These are phyloP conservation scores for Theobroma cacao DNA, from an alignment of 345 rosid genomes.

Conservation along the genomic window DNA sequence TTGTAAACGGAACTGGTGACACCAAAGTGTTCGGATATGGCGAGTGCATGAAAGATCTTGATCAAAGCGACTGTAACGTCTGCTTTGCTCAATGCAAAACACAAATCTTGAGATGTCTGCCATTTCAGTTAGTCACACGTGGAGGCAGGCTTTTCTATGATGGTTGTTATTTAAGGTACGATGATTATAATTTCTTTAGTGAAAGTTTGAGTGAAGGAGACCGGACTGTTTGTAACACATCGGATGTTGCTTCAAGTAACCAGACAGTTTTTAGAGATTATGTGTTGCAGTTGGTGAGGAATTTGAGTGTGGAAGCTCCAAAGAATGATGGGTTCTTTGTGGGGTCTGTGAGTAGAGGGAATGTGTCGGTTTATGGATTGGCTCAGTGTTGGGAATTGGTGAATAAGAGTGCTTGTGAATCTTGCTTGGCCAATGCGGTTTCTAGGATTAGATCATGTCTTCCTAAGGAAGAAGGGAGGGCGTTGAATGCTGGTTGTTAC, in stretches of 20 bases:
- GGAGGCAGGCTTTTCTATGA: constrained; percentile 75
- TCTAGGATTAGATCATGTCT: constrained; percentile 43
- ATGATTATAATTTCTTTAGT: constrained; percentile 63
- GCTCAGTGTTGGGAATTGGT: constrained; percentile 87
- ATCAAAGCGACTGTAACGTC: constrained; percentile 60
- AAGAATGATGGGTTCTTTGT: constrained; percentile 57
- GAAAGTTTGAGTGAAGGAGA: constrained; percentile 37
- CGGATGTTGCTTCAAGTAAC: constrained; percentile 43
- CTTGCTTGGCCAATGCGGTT: constrained; percentile 50
- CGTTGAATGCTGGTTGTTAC: constrained; percentile 76
- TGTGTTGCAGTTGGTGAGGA: constrained; percentile 47
- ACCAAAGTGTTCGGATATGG: constrained; percentile 64
- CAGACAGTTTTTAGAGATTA: constrained; percentile 44
- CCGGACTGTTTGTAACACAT: constrained; percentile 37
- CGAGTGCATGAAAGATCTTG: constrained; percentile 82
- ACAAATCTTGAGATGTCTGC: constrained; percentile 61
- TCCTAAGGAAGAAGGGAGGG: constrained; percentile 65
- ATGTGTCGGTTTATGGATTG: constrained; percentile 71
- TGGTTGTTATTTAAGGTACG: constrained; percentile 79
- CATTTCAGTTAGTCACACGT: constrained; percentile 63
- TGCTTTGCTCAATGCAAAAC: constrained; percentile 82
- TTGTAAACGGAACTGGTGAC: constrained; percentile 41
- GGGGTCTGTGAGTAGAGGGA: constrained; percentile 48
- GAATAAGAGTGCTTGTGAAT: constrained; percentile 42
- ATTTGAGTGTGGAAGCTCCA: constrained; percentile 51